Conservation (phyloP, 108 stramenopile genomes). For the Cyclotella atomus region DNA sequence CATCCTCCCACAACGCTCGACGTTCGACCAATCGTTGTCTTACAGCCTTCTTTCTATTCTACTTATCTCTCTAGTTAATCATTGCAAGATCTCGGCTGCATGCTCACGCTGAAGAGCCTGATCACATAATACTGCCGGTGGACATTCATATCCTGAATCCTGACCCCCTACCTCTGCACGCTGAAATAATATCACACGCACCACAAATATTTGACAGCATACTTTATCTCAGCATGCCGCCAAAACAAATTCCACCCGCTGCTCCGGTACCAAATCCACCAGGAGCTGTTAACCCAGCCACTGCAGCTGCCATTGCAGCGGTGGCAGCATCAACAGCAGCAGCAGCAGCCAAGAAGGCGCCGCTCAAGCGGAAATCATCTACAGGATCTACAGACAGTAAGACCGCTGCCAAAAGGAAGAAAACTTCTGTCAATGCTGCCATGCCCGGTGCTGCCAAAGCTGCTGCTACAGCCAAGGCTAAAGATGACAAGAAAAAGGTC, state of each 20-base stretch:
- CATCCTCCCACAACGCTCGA: no score
- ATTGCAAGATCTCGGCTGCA: no score
- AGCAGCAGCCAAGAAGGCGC: background rate
- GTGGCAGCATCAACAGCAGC: background rate
- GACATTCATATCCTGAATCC: no score
- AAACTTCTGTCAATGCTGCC: slow-evolving; percentile 3
- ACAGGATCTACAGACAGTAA: background rate
- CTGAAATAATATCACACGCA: no score
- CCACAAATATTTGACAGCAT: no score
- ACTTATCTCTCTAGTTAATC: no score
- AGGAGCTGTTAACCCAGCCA: background rate
- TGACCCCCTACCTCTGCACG: no score
- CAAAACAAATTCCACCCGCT: slow-evolving; percentile 2
- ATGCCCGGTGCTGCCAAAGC: background rate
- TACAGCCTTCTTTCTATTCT: no score
- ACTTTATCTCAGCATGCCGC: no score
- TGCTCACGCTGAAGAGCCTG: no score
- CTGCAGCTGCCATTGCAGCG: background rate
- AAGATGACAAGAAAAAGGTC: background rate
- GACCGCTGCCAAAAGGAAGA: background rate
- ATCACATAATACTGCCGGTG: no score
- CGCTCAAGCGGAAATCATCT: background rate
- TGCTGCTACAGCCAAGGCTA: background rate
- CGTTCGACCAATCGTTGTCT: no score
- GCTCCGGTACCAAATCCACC: background rate